phyloP scores from a whole-genome alignment of 768 basidiomycete genomes.

The Kwoniella dejecticola region DNA sequence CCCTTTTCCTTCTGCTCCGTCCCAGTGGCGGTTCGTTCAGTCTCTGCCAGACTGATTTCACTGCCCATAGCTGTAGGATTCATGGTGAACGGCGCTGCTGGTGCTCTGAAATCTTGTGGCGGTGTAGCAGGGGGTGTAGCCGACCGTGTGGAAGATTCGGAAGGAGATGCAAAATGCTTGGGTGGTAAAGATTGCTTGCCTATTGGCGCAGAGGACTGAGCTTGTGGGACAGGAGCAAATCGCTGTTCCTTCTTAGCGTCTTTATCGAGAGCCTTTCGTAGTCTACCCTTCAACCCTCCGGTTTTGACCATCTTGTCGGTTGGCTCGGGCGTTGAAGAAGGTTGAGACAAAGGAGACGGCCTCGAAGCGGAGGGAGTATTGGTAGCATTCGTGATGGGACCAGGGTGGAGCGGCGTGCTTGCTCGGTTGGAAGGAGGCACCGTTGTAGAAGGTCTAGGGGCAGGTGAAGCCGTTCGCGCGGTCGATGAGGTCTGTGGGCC shows the following conservation, averaged over 20 bases:
- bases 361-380: constrained; percentile 33
- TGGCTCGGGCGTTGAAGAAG: constrained; percentile 61
- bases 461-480: constrained; percentile 1
- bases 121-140: constrained; percentile 50
- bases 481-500: background rate
- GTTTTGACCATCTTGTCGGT: constrained; percentile 42
- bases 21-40: constrained; percentile 48
- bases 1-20: constrained; percentile 57
- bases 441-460: background rate
- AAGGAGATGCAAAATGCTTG: constrained; percentile 36
- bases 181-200: constrained; percentile 30
- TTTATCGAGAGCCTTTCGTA: constrained; percentile 67
- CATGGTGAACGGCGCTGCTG: constrained; percentile 35
- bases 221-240: constrained; percentile 24
- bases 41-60: constrained; percentile 45
- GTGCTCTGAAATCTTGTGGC: constrained; percentile 37
- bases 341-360: constrained; percentile 68
- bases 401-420: constrained; percentile 51
- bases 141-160: constrained; percentile 45
- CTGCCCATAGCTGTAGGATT: constrained; percentile 33
- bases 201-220: constrained; percentile 14
- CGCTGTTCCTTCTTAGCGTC: constrained; percentile 28
- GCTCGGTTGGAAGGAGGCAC: constrained; percentile 19
- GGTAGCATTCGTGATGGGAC: constrained; percentile 49
- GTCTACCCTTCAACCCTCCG: constrained; percentile 73